Base-by-base conservation (phyloP, 2,329 filamentous ascomycete species). In the Remersonia thermophila region DNA sequence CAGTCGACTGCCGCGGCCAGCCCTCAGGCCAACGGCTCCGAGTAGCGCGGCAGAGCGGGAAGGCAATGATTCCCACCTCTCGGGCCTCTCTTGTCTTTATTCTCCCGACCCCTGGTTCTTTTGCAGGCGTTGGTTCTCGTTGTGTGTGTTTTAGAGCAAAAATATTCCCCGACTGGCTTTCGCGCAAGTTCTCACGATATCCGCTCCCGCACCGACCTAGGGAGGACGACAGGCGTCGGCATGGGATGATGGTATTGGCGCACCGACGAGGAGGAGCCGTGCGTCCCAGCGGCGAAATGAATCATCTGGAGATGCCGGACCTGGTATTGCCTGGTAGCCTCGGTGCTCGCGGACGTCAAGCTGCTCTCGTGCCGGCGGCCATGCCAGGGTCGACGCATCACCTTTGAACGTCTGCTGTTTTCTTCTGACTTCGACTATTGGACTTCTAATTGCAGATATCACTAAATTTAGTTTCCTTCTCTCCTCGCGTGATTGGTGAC, bases 371-470 rank as follows among this genome's bases (percentile, higher is more conserved):
- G 20, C 20, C 20, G 20, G 5, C 20, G 5, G 20, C 9, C 20
- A 23, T 9, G 20, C 5, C 9, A 23, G 20, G 20, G 20, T 23
- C 20, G 20, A 23, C 20, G 20, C 9, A 9, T 23, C 20, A 6
- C 5, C 20, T 23, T n/a, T n/a, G n/a, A n/a, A 9, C 43, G 41
- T 41, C 39, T 46, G 35, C 33, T 35, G 5, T 36, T 41, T 60
- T 62, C 61, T 56, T 59, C 61, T 60, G 56, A 49, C 51, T 65
- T 68, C 60, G 66, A 65, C 55, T 73, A 72, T 61, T 71, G 63
- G 61, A 64, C 65, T 71, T 72, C 63, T 74, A 73, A 74, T 74
- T n/a, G 66, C 68, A 71, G 63, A 72, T 70, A 71, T 71, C 64
- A 65, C 60, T 61, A 60, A 59, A 59, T 62, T 60, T 51, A 55